Evolutionary conservation across 2,329 filamentous ascomycete species (phyloP).

Genomic region (Seiridium cupressi): DNA sequence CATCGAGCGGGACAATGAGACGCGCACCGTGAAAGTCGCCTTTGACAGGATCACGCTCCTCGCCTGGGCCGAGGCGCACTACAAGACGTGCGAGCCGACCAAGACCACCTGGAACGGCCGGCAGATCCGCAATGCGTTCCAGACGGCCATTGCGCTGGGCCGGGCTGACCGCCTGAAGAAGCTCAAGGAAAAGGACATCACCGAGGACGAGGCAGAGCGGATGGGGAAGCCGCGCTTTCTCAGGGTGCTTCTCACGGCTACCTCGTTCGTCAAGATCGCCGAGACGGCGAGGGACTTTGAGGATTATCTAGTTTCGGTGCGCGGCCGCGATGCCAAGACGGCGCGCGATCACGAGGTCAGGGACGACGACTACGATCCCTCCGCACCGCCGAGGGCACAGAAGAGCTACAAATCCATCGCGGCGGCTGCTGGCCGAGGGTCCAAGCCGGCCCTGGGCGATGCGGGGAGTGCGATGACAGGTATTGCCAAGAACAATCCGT

Average conservation of each 20-base stretch:
- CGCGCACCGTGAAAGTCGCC: neutral
- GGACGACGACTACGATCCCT: too few species aligned
- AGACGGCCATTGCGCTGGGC: slow-evolving; percentile 18
- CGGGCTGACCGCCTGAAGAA: slow-evolving; percentile 10
- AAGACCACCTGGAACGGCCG: slow-evolving; percentile 20
- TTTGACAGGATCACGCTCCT: neutral
- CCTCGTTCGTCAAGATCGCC: slow-evolving; percentile 12
- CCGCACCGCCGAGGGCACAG: too few species aligned
- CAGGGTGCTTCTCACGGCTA: slow-evolving; percentile 7
- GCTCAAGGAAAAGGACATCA: slow-evolving; percentile 9
- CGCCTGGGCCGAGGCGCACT: slow-evolving; percentile 12
- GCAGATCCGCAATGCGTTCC: slow-evolving; percentile 25
- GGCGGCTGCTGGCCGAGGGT: too few species aligned
- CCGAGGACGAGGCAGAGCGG: neutral
- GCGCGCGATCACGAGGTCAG: too few species aligned
- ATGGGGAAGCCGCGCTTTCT: neutral
- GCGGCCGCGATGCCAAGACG: slow-evolving; percentile 3
- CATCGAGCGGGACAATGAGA: slow-evolving; percentile 14
- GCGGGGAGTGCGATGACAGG: too few species aligned
- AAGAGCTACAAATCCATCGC: too few species aligned
- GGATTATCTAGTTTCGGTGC: slow-evolving; percentile 5
- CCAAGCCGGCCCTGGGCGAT: too few species aligned
- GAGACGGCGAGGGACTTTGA: slow-evolving; percentile 15
- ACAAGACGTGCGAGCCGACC: slow-evolving; percentile 8
- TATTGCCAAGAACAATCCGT: too few species aligned